Evolutionary conservation across 768 basidiomycete genomes (phyloP).

Genomic region (Xerocomus potaroensis): DNA sequence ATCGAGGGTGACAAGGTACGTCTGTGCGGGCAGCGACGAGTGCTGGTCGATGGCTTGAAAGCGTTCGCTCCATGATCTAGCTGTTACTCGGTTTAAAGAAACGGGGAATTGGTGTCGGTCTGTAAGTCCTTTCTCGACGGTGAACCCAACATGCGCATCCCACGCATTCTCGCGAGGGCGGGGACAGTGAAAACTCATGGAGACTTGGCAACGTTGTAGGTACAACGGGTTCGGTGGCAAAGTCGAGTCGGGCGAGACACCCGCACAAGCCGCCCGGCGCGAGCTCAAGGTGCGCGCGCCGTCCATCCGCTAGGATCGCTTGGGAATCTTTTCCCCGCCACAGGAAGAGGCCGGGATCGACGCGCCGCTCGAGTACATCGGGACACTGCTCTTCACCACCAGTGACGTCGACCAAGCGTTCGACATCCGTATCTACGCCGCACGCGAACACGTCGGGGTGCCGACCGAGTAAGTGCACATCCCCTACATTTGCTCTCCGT

Average conservation of each 20-base stretch:
- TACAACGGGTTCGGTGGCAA: conserved; percentile 92
- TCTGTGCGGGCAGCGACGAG: too few relatives aligned
- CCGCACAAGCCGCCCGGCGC: conserved; percentile 67
- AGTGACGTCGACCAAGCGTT: conserved; percentile 55
- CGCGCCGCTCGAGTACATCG: conserved; percentile 59
- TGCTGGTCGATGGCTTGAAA: background rate
- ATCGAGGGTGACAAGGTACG: conserved; percentile 28
- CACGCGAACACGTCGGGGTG: conserved; percentile 53
- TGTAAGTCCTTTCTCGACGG: conserved; percentile 36
- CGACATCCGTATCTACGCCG: conserved; percentile 70
- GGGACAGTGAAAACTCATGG: background rate
- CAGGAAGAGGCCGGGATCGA: conserved; percentile 84
- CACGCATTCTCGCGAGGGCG: background rate
- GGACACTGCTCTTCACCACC: conserved; percentile 60
- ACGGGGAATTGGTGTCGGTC: conserved; percentile 64
- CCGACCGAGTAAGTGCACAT: conserved; percentile 58
- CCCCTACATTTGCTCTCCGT: background rate
- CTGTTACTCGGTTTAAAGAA: conserved; percentile 76
- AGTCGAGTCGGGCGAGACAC: conserved; percentile 69
- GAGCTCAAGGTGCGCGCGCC: conserved; percentile 57
- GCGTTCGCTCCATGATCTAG: conserved; percentile 45
- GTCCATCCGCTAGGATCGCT: too few relatives aligned
- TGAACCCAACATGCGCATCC: background rate
- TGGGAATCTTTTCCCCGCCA: too few relatives aligned
- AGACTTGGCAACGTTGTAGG: conserved; percentile 35